Conservation (phyloP, 2,329 filamentous ascomycete species). For the Epichloe sibirici region DNA sequence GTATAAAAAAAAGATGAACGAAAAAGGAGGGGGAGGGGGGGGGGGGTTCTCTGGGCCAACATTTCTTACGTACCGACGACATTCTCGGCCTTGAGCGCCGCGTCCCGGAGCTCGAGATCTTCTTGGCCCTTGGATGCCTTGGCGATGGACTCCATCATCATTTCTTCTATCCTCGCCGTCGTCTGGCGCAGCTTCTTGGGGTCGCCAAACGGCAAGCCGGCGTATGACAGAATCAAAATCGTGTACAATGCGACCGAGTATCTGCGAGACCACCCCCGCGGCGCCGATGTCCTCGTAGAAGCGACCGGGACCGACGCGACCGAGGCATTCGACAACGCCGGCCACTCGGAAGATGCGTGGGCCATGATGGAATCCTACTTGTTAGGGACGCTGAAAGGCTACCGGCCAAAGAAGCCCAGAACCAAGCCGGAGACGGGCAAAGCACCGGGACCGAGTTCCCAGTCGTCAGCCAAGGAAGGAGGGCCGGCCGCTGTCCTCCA, state of each 20-base stretch:
- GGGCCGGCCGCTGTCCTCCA: background rate
- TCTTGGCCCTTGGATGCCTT: constrained; percentile 25
- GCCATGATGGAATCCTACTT: constrained; percentile 28
- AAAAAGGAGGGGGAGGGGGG: too few species aligned
- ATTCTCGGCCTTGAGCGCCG: constrained; percentile 35
- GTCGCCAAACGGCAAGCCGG: constrained; percentile 44
- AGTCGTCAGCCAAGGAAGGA: background rate
- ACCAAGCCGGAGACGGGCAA: background rate
- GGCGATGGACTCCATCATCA: constrained; percentile 24
- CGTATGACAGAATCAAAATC: constrained; percentile 21
- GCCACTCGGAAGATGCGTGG: constrained; percentile 55
- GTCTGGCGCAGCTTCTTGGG: constrained; percentile 28
- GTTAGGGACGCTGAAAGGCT: constrained; percentile 26
- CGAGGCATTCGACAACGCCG: constrained; percentile 72
- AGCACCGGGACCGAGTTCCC: background rate
- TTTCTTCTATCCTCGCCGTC: constrained; percentile 16
- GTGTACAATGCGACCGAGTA: constrained; percentile 45
- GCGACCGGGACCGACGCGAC: constrained; percentile 68
- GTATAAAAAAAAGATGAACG: too few species aligned
- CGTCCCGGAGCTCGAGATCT: constrained; percentile 32
- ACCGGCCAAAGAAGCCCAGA: constrained; percentile 8
- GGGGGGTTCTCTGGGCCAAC: too few species aligned
- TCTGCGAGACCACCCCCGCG: constrained; percentile 52
- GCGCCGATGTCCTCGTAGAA: constrained; percentile 66
- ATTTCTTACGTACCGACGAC: constrained; percentile 11